phyloP scores from a whole-genome alignment of 305 asterid genomes.

The Petunia hybrid region DNA sequence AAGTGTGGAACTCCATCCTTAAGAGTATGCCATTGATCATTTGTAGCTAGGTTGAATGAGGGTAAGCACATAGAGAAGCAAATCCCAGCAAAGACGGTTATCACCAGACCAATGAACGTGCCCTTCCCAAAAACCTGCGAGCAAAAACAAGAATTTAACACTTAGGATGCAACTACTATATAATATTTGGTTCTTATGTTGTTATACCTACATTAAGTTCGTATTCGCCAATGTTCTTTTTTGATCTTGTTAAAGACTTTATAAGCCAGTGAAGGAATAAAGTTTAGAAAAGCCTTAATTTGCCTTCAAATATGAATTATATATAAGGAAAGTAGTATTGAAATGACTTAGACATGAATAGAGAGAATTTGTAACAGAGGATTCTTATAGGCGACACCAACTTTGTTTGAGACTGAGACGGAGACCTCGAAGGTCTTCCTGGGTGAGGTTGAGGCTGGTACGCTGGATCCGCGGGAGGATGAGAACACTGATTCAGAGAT shows the following conservation, averaged over 20 bases:
- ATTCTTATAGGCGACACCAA: not conserved
- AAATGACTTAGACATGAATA: not conserved
- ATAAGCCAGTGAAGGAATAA: too few species aligned
- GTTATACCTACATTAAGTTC: not conserved
- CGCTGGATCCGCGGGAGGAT: too few species aligned
- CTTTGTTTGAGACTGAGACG: not conserved
- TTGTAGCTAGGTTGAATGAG: constrained; percentile 64
- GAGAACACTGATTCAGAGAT: too few species aligned
- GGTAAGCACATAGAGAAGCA: constrained; percentile 65
- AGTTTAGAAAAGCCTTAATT: not conserved
- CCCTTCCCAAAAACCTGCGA: constrained; percentile 62
- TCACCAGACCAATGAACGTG: constrained; percentile 50
- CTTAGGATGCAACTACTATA: not conserved
- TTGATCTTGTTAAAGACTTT: too few species aligned
- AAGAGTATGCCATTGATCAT: constrained; percentile 64
- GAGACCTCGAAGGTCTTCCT: not conserved
- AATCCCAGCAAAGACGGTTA: constrained; percentile 60
- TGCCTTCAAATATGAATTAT: not conserved
- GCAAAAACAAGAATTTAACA: not conserved
- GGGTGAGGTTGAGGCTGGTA: too few species aligned
- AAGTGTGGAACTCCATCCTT: constrained; percentile 56
- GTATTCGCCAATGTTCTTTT: not conserved
- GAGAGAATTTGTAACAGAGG: not conserved
- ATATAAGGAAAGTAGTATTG: not conserved
- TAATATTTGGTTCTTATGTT: too few species aligned